These are phyloP conservation scores for Heliamphora exappendiculata DNA, from an alignment of 148 eudicot genomes.

Conservation along the genomic window DNA sequence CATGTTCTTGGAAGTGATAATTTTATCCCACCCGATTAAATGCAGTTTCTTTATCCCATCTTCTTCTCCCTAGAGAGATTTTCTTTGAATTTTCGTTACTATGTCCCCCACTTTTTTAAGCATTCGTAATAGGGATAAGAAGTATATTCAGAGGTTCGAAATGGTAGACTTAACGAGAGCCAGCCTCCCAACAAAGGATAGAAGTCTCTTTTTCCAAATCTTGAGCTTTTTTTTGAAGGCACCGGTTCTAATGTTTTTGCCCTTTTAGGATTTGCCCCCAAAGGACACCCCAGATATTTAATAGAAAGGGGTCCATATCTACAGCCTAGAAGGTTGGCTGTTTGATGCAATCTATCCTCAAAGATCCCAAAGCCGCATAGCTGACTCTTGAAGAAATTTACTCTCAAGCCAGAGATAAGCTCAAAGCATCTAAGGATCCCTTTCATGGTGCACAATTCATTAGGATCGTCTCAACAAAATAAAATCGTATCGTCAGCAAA, in stretches of 20 bases:
- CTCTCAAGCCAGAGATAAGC: not conserved
- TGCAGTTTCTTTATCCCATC: too few species aligned
- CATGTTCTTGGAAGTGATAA: too few species aligned
- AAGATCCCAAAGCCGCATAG: not conserved
- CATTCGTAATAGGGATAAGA: too few species aligned
- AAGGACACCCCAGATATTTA: not conserved
- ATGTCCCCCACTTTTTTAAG: too few species aligned
- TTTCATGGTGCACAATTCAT: not conserved
- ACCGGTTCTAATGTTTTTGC: not conserved
- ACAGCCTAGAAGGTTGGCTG: not conserved
- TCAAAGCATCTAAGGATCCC: not conserved
- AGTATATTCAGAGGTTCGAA: too few species aligned
- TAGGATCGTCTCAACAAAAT: not conserved
- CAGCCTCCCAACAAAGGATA: too few species aligned
- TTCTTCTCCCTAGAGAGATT: too few species aligned
- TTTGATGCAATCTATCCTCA: not conserved
- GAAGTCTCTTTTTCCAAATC: not conserved
- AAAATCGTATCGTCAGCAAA: too few species aligned
- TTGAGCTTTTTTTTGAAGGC: not conserved
- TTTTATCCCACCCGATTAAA: too few species aligned
- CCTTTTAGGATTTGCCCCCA: not conserved
- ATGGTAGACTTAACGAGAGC: too few species aligned
- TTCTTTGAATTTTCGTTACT: too few species aligned
- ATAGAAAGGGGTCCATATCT: not conserved
- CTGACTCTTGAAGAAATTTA: not conserved